Conservation (phyloP, 768 basidiomycete species). For the Sporobolomyces phaffii region DNA sequence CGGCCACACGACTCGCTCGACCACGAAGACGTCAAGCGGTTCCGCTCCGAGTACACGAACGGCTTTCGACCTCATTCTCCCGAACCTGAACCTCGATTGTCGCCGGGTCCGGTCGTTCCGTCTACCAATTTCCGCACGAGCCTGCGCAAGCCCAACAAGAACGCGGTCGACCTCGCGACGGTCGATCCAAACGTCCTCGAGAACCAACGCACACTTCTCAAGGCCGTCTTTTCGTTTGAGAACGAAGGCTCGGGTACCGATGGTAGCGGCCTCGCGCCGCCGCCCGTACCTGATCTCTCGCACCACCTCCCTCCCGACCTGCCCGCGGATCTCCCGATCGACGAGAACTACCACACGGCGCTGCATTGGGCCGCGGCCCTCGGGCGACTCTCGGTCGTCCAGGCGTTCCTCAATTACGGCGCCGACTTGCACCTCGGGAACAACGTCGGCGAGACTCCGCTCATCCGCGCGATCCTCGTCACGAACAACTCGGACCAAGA, state of each 20-base stretch:
- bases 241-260: not conserved
- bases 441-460: constrained; percentile 84
- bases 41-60: constrained; percentile 11
- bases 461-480: constrained; percentile 84
- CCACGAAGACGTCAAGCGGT: constrained; percentile 27
- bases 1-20: constrained; percentile 16
- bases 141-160: constrained; percentile 10
- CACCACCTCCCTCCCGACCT: constrained; percentile 41
- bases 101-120: not conserved
- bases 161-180: not conserved
- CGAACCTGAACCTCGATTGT: not conserved
- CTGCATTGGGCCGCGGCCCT: constrained; percentile 88
- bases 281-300: constrained; percentile 19
- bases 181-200: constrained; percentile 13
- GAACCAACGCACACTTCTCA: constrained; percentile 22
- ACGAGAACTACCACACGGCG: constrained; percentile 90
- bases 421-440: constrained; percentile 89
- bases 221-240: constrained; percentile 29
- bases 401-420: constrained; percentile 65
- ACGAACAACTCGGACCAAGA: constrained; percentile 77
- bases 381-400: constrained; percentile 62
- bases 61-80: not conserved
- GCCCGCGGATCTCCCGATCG: constrained; percentile 81
- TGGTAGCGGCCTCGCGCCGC: no score
- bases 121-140: constrained; percentile 27